Evolutionary conservation across 768 basidiomycete species (phyloP).

Genomic region (Amanita thiersii): DNA sequence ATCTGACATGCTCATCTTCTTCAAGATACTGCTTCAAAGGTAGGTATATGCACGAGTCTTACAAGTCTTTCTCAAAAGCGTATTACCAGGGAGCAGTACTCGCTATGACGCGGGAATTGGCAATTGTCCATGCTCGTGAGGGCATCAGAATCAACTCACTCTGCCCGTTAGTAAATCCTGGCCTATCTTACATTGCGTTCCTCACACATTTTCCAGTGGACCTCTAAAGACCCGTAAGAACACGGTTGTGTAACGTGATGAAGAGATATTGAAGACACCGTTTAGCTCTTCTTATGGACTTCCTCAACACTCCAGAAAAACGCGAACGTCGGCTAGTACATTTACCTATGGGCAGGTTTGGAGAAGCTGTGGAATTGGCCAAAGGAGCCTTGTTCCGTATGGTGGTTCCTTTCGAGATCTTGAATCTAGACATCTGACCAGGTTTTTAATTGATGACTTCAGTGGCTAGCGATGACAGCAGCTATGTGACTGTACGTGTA

Average conservation of each 20-base stretch:
- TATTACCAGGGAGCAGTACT: slow-evolving; percentile 80
- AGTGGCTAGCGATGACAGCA: slow-evolving; percentile 87
- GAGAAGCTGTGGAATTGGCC: slow-evolving; percentile 93
- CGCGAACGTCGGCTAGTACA: slow-evolving; percentile 84
- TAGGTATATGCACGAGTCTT: slow-evolving; percentile 15
- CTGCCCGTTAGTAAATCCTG: slow-evolving; percentile 67
- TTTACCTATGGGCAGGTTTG: slow-evolving; percentile 95
- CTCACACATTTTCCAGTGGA: slow-evolving; percentile 43
- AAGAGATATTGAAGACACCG: slow-evolving; percentile 11
- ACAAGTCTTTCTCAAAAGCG: not conserved
- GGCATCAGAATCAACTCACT: slow-evolving; percentile 94
- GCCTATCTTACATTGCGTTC: slow-evolving; percentile 7
- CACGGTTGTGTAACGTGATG: not conserved
- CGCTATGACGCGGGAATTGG: slow-evolving; percentile 95
- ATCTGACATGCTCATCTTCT: slow-evolving; percentile 9
- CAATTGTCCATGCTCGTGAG: slow-evolving; percentile 96
- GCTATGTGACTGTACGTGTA: slow-evolving; percentile 80
- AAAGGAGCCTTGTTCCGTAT: slow-evolving; percentile 87
- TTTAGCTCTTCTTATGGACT: slow-evolving; percentile 93
- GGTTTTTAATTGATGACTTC: slow-evolving; percentile 33
- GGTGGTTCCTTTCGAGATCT: slow-evolving; percentile 24
- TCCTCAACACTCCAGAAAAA: slow-evolving; percentile 94
- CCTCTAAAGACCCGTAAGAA: slow-evolving; percentile 87
- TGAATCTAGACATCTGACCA: slow-evolving; percentile 4
- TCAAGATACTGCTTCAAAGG: slow-evolving; percentile 91